Evolutionary conservation across 1,139 yeast genomes (phyloP), one percentile per base, ranked within the genome.

Genomic region (Diutina pseudorugosa): DNA sequence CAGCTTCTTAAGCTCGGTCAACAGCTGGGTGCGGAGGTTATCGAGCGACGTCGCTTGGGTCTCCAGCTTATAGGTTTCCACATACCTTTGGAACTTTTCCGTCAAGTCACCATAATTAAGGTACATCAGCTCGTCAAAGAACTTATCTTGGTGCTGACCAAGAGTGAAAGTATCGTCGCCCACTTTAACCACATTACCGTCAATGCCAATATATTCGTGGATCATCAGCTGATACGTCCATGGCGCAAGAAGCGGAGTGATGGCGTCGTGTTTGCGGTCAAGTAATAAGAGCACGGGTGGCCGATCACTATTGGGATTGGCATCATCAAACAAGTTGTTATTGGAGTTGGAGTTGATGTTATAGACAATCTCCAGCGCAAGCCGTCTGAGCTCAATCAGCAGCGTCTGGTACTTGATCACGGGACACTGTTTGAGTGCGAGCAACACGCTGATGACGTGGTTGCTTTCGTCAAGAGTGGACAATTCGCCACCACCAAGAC

Each of bases 171-270:
- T 69, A 52, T 69, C 72, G 4, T 59, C 57, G 1, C 73, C 70
- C 52, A 91, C 66, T 57, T 82, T 83, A 2, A 89, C 96, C 4
- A 93, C 77, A 60, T 93, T 93, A 62, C 89, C 85, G 20, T 74
- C 71, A 55, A 93, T 86, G 1, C 93, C 95, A 44, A 93, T 72
- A 41, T 89, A 76, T 63, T 94, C 98, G 65, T 93, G 96, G 18
- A 93, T 88, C 98, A 94, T 93, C 1, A 97, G 88, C 63, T 93
- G 98, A 66, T 90, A 93, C 0, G 98, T 91, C 99, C 99, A 93
- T 1, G 98, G 98, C 44, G 85, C 80, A 51, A 93, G 69, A 49
- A 93, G 71, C 1, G 99, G 98, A 0, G 99, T 93, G 33, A 91
- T 74, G 1, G 98, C 97, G 65, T 93, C 99, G 61, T 82, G 84